Evolutionary conservation across 306 rosid species (phyloP), one percentile per base, ranked within the genome.

Genomic region (Fragaria ananassa): DNA sequence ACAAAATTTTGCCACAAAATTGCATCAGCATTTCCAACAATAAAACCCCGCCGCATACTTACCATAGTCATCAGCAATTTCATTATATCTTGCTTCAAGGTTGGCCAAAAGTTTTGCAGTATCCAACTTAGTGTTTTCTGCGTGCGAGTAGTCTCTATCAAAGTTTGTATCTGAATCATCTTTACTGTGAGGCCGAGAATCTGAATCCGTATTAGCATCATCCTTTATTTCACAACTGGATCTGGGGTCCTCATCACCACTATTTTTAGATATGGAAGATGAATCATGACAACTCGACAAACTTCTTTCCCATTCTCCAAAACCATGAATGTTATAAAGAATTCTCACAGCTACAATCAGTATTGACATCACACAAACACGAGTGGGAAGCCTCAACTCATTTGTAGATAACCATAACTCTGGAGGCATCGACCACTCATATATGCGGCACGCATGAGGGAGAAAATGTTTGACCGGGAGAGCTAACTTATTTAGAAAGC

Each of bases 281-380:
- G 85, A 70, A 79, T 74, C 85, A 80, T 71, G 71, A 37, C 17
- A 15, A 54, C 35, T 49, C 23, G 86, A 85, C 81, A 90, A 79
- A 82, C 96, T 86, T 81, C 77, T 86, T 81, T 94, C 98, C 98
- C 98, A 94, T 73, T 74, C 94, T 73, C 97, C 96, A 69, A 85
- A 83, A 67, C 96, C 98, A 82, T 94, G 85, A 80, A 94, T 79
- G 57, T 90, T 85, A 82, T 83, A 94, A 67, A 88, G 78, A 61
- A 86, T 86, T 82, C 98, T 86, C 70, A 94, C 89, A 35, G 95
- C 93, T 31, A 91, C 87, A 70, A 91, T 89, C 82, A 94, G 81
- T 79, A 94, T 74, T 41, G 97, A 94, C 90, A 91, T 89, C 19
- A 91, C 96, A 70, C 89, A 87, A 49, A 89, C 93, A 63, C 93